Base-by-base conservation (phyloP, 331 rosid species). In the Stylosanthes scabra region DNA sequence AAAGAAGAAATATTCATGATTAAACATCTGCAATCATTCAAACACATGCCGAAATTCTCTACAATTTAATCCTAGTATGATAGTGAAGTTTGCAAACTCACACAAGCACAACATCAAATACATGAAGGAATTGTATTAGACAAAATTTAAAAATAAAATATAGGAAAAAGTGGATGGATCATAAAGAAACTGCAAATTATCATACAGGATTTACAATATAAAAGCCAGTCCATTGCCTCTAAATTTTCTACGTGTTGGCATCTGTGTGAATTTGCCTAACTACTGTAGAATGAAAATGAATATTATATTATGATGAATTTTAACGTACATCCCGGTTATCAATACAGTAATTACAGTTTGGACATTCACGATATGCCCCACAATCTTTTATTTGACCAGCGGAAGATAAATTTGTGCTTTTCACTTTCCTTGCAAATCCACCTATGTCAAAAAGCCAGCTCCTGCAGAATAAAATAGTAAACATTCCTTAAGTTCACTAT, bases 341-440 rank as follows among this genome's bases (percentile, higher is more conserved):
- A 9, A 94, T 90, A 16, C 54, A 69, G 78, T 52, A 70, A 40
- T 63, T 70, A 81, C 99, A 94, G 42, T 74, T 90, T 1, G 99
- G 99, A 77, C 99, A 94, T 81, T 91, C 90, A 1, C 93, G 91
- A 70, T 59, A 87, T 10, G 97, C 96, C 4, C 87, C 97, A 57
- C 86, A 88, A 74, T 91, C 97, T 74, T 85, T 88, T 65, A 87
- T 80, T 51, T 82, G 93, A 77, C 69, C 80, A 29, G 85, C 81
- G 45, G 90, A 70, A 59, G 87, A 74, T 52, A 60, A 54, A 31
- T 83, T 42, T 71, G 79, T 79, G 74, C 77, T 87, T 79, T 85
- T 91, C 31, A 94, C 89, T 85, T 94, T 94, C 82, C 64, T 94
- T 14, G 99, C 99, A 73, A 94, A 77, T 66, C 90, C 92, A 77